Evolutionary conservation across 106 monocot genomes (phyloP), one percentile per base, ranked within the genome.

Genomic region (Dendrobium huoshanense): DNA sequence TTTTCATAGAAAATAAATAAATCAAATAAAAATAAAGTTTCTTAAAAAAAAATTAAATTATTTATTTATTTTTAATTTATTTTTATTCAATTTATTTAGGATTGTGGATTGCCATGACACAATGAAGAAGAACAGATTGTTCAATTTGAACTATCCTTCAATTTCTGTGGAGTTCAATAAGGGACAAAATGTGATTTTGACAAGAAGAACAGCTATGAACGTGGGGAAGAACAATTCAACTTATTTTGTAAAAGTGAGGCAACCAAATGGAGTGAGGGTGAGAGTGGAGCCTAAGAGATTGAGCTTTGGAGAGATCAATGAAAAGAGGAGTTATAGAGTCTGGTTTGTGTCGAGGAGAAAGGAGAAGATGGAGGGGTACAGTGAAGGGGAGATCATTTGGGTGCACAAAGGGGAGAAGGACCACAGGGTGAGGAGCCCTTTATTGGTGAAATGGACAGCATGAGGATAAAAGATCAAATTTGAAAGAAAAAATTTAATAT

Each of bases 121-220:
- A 4, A 78, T 83, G 44, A 22, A 70, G 4, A 51, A 27, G 41
- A 85, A 87, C 64, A 87, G 58, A 48, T 7, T 40, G n/a, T 90
- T 92, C 87, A 85, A 80, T 77, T 86, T 97, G 27, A 97, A 97
- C 81, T 97, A 97, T 75, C 96, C 96, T 4, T 97, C 96, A 9
- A 86, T 97, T 15, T 78, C 92, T 15, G 85, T 94, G 7, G 59
- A 80, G 15, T 94, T 97, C 82, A 85, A 78, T 81, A 77, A 80
- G 8, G 75, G 79, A n/a, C 78, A 65, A 47, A 84, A 72, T 49
- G 77, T 15, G 67, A 80, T 79, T 54, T 48, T 88, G 82, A 10
- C 88, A 1, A 67, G 78, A 44, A 85, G 96, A 72, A 82, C 67
- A 11, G 67, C 89, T 4, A 94, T 90, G 2, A 96, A 96, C 48